Base-by-base conservation (phyloP, 1,284 basidiomycete species). In the Agaricales sp. region DNA sequence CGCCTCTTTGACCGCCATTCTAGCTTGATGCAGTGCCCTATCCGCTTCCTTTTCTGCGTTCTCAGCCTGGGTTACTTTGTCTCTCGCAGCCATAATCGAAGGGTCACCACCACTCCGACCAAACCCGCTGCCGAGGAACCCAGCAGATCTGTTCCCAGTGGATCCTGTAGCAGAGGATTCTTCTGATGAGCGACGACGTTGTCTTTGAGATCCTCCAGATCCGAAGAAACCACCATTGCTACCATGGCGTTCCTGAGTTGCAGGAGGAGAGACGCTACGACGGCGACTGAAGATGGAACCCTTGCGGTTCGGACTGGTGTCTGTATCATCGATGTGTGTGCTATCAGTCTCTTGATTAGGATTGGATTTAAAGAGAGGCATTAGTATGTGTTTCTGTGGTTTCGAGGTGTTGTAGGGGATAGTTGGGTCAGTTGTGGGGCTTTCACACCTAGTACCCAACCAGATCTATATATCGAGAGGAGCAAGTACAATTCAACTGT, bases 1-100 rank as follows among this genome's bases (percentile, higher is more conserved):
- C 2, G 80, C 79, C 52, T 73, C 72, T 30, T 63, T 65, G 13
- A 77, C 77, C 30, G 67, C 67, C 8, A 57, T 55, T n/a, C 75
- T 59, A 1, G 77, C 75, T 14, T 66, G 59, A 22, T 58, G 52
- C 18, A 82, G 62, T 1, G 80, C 79, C 4, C 63, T 61, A 55
- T 82, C 79, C 3, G 78, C 80, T 2, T 68, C 68, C 38, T 65
- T 65, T 62, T 82, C 80, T 0, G 74, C 74, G 13, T 63, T 59
- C 59, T 80, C 77, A 1, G 80, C 80, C 22, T 73, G 67, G 0
- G 65, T 52, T 16, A 82, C 73, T 57, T 75, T 79, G 54, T 74
- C 63, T 21, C 73, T 71, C 6, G 77, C 80, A 12, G 63, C 62
- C 6, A 69, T 49, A 55, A 82, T 76, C 21, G 67, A 67, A 48